These are phyloP conservation scores for Apiotrichum akiyoshidainum DNA, from an alignment of 1,284 basidiomycete genomes.

Conservation along the genomic window DNA sequence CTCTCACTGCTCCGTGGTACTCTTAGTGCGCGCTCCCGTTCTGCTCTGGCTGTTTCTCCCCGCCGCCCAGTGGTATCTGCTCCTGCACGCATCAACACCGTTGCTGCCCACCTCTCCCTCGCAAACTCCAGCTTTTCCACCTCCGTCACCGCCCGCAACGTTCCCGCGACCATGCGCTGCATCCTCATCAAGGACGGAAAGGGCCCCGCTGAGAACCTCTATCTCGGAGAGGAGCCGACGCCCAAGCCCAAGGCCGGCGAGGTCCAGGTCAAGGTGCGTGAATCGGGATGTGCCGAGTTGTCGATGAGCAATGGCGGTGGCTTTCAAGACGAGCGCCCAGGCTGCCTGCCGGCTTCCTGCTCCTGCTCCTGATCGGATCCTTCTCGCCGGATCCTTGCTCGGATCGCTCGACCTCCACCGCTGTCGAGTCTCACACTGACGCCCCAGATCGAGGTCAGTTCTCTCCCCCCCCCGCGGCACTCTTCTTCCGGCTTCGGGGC, in stretches of 20 bases:
- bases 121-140: neutral
- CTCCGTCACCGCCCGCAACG: neutral
- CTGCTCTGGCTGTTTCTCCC: too few species aligned
- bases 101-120: neutral
- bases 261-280: conserved; percentile 69
- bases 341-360: too few species aligned
- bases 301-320: too few species aligned
- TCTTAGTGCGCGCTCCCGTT: too few species aligned
- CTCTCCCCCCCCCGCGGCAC: too few species aligned
- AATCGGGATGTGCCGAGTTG: neutral
- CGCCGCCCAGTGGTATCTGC: too few species aligned
- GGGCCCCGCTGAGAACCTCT: conserved; percentile 73
- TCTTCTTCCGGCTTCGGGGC: too few species aligned
- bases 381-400: too few species aligned
- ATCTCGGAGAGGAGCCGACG: conserved; percentile 64
- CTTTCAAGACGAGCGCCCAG: too few species aligned
- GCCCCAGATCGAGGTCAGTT: conserved; percentile 33
- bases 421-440: neutral
- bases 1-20: too few species aligned
- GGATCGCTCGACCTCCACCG: too few species aligned
- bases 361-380: too few species aligned
- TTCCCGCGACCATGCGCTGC: conserved; percentile 65
- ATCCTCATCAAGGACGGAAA: conserved; percentile 75
- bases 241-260: conserved; percentile 62
- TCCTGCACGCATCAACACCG: neutral